Evolutionary conservation across 805 yeast genomes (phyloP).

Genomic region (Soucietia sequanensis): DNA sequence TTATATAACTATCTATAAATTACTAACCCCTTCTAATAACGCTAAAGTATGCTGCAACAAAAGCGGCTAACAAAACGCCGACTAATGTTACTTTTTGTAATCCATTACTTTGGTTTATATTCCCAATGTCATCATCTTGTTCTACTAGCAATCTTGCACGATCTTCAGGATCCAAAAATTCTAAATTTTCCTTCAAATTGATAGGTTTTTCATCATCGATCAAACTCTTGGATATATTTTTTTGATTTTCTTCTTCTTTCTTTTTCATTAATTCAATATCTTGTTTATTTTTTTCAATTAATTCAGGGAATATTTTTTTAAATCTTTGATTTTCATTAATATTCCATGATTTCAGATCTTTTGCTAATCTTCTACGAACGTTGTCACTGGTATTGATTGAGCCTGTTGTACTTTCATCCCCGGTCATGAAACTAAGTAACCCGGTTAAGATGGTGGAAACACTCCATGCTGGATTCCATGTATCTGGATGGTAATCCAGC

Average conservation of each 20-base stretch:
- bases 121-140: constrained; percentile 13
- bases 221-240: constrained; percentile 6
- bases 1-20: too few species aligned
- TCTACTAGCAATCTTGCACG: constrained; percentile 43
- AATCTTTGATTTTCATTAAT: constrained; percentile 56
- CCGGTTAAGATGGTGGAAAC: constrained; percentile 88
- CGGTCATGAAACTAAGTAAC: constrained; percentile 86
- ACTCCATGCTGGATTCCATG: constrained; percentile 97
- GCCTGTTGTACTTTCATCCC: constrained; percentile 82
- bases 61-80: constrained; percentile 33
- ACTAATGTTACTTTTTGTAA: constrained; percentile 17
- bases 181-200: constrained; percentile 29
- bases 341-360: constrained; percentile 60
- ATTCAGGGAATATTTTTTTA: constrained; percentile 65
- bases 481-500: constrained; percentile 92
- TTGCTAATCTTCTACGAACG: constrained; percentile 57
- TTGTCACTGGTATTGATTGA: constrained; percentile 64
- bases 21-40: constrained; percentile 9
- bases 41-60: constrained; percentile 27
- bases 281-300: constrained; percentile 42
- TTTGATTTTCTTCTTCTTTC: constrained; percentile 14
- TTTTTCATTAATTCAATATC: constrained; percentile 22
- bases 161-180: constrained; percentile 64
- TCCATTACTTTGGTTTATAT: constrained; percentile 5
- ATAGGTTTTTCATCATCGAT: constrained; percentile 19